A percentile compares a stretch with the other conserved stretches of the same genome.
Evolutionary conservation across 2,329 filamentous ascomycete genomes (phyloP).

Genomic region (Arthrobotrys conoides): DNA sequence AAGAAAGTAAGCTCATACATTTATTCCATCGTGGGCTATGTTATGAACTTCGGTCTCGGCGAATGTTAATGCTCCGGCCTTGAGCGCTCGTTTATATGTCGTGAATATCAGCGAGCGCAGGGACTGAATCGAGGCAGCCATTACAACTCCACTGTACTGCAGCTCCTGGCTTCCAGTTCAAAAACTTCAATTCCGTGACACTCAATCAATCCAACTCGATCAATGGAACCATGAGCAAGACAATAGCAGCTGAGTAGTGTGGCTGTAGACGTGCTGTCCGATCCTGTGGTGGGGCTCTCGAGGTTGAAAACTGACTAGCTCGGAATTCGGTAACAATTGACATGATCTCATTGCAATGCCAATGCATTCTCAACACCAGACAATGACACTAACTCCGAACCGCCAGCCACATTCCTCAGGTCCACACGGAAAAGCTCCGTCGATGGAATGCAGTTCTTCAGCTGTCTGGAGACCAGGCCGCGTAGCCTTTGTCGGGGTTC

Average conservation of each 20-base stretch:
- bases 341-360: constrained; percentile 8
- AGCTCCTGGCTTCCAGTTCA: not conserved
- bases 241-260: not conserved
- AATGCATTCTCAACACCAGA: constrained; percentile 6
- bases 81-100: constrained; percentile 39
- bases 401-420: constrained; percentile 28
- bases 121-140: constrained; percentile 38
- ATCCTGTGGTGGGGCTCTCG: constrained; percentile 4
- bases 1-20: constrained; percentile 18
- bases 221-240: not conserved
- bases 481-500: constrained; percentile 6
- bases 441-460: constrained; percentile 21
- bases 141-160: not conserved
- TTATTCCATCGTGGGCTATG: constrained; percentile 51
- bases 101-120: constrained; percentile 51
- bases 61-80: constrained; percentile 31
- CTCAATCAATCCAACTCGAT: not conserved
- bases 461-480: constrained; percentile 21
- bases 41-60: constrained; percentile 54
- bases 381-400: constrained; percentile 26
- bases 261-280: no score
- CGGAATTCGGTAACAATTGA: constrained; percentile 13
- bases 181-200: not conserved
- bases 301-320: not conserved
- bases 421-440: constrained; percentile 31